Evolutionary conservation across 768 basidiomycete genomes (phyloP).

Genomic region (Boletus rubroflammeus): DNA sequence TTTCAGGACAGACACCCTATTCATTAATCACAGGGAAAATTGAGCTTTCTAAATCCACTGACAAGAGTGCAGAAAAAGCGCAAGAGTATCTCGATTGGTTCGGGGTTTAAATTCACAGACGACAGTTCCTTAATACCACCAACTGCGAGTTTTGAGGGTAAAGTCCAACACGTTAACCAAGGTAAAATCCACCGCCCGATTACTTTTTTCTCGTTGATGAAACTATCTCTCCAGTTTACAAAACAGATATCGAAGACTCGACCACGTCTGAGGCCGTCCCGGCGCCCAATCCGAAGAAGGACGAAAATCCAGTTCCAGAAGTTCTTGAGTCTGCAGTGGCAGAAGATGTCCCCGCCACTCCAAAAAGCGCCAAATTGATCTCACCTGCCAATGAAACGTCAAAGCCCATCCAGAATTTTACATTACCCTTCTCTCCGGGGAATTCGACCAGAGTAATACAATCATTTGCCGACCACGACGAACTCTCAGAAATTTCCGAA

Average conservation of each 20-base stretch:
- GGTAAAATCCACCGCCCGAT: slow-evolving; percentile 12
- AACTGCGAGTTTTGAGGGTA: slow-evolving; percentile 31
- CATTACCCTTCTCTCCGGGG: neutral
- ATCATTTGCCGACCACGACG: slow-evolving; percentile 20
- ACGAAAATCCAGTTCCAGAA: neutral
- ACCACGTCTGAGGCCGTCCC: neutral
- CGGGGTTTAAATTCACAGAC: slow-evolving; percentile 21
- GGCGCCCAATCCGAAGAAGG: neutral
- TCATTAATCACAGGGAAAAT: slow-evolving; percentile 27
- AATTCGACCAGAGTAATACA: neutral
- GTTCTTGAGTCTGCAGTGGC: neutral
- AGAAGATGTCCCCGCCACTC: neutral
- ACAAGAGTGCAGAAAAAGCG: slow-evolving; percentile 11
- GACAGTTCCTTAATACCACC: slow-evolving; percentile 21
- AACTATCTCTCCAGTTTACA: slow-evolving; percentile 21
- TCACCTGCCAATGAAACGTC: neutral
- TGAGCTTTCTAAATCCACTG: slow-evolving; percentile 26
- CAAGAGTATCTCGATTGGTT: slow-evolving; percentile 27
- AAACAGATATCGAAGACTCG: slow-evolving; percentile 24
- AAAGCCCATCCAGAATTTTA: neutral
- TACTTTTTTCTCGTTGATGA: neutral
- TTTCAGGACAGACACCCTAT: neutral
- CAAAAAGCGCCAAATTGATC: neutral
- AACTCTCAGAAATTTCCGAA: slow-evolving; percentile 35
- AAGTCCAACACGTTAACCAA: slow-evolving; percentile 30